Evolutionary conservation across 805 yeast species (phyloP).

Genomic region (Candida endomychidarum): DNA sequence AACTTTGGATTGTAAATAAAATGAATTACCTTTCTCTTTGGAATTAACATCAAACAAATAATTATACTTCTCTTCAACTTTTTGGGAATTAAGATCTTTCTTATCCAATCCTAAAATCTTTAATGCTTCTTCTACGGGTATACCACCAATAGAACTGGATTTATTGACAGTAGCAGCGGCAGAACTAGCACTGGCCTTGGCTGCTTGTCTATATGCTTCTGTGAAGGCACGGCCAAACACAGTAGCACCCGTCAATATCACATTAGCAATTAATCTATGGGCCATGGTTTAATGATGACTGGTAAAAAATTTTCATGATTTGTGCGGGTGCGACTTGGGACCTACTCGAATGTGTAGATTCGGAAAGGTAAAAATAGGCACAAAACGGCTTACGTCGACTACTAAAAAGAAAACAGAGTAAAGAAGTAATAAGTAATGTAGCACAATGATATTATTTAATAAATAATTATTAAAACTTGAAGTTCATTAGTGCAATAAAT

Average conservation of each 20-base stretch:
- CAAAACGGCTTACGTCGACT: neutral
- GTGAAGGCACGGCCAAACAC: constrained; percentile 95
- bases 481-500: constrained; percentile 26
- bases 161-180: constrained; percentile 43
- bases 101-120: constrained; percentile 82
- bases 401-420: neutral
- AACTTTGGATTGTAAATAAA: constrained; percentile 89
- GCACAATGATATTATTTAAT: constrained; percentile 54
- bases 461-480: constrained; percentile 34
- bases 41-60: constrained; percentile 86
- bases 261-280: constrained; percentile 86
- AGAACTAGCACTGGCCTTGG: constrained; percentile 84
- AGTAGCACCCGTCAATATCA: constrained; percentile 89
- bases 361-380: neutral
- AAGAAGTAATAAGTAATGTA: constrained; percentile 30
- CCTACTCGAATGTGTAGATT: too few species aligned
- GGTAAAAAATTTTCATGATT: constrained; percentile 7
- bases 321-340: constrained; percentile 5
- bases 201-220: constrained; percentile 97
- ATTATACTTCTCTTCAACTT: constrained; percentile 68
- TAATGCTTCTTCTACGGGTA: constrained; percentile 84
- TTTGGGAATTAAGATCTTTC: constrained; percentile 52
- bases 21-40: constrained; percentile 94
- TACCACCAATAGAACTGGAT: constrained; percentile 68
- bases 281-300: constrained; percentile 52